Evolutionary conservation across 805 yeast genomes (phyloP).

Genomic region (Brettanomyces anomalus): DNA sequence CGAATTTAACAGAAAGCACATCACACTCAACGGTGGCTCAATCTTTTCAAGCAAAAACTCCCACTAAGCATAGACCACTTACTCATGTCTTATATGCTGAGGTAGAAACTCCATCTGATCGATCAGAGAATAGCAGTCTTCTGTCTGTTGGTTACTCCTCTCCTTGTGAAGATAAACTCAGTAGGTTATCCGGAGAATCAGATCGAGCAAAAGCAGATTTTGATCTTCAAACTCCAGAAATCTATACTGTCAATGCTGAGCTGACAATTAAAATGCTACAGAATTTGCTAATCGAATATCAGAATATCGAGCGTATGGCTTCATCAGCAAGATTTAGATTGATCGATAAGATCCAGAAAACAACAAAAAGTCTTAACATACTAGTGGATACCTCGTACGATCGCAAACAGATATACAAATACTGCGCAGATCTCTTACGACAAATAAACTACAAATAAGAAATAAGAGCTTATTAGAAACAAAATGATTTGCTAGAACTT

Average conservation of each 20-base stretch:
- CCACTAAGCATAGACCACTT: too few relatives aligned
- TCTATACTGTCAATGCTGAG: too few relatives aligned
- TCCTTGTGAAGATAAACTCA: conserved; percentile 7
- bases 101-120: background rate
- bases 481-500: background rate
- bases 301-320: background rate
- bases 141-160: conserved; percentile 2
- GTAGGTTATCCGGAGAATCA: background rate
- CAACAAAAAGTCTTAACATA: background rate
- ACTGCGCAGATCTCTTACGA: background rate
- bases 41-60: too few relatives aligned
- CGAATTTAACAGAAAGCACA: too few relatives aligned
- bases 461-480: background rate
- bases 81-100: too few relatives aligned
- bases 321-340: background rate
- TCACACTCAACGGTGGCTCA: too few relatives aligned
- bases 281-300: background rate
- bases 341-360: background rate
- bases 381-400: background rate
- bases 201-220: background rate
- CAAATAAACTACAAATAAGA: background rate
- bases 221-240: background rate
- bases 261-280: conserved; percentile 1
- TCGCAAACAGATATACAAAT: conserved; percentile 1
- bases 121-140: background rate